Evolutionary conservation across 192 early-diverging fungal species (phyloP).

Genomic region (Radiomyces spectabilis): DNA sequence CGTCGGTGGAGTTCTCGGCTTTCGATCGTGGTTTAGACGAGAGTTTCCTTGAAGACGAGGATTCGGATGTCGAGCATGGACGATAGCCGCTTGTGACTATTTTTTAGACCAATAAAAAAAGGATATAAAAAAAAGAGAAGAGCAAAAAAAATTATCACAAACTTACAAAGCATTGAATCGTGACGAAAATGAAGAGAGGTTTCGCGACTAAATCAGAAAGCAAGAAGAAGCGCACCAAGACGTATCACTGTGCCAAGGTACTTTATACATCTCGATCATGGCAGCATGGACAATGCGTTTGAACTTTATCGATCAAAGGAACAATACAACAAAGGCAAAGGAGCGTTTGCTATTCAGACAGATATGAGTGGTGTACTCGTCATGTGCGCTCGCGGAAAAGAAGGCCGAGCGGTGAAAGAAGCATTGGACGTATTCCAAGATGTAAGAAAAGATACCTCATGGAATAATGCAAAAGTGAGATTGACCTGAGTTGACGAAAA

Average conservation of each 20-base stretch:
- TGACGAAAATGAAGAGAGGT: too few relatives aligned
- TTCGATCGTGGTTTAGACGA: conserved; percentile 6
- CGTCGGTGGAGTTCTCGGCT: conserved; percentile 11
- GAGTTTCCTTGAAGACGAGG: conserved; percentile 9
- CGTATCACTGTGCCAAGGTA: conserved; percentile 18
- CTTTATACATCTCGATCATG: too few relatives aligned
- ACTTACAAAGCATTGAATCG: too few relatives aligned
- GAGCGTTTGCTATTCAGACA: conserved; percentile 31
- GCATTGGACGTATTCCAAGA: conserved; percentile 38
- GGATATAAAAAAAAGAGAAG: too few relatives aligned
- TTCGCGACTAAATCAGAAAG: too few relatives aligned
- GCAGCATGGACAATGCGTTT: too few relatives aligned
- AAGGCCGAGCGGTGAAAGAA: conserved; percentile 34
- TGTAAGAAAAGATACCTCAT: conserved; percentile 16
- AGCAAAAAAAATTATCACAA: too few relatives aligned
- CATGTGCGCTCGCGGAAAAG: conserved; percentile 38
- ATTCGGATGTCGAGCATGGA: too few relatives aligned
- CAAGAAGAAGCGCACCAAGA: conserved; percentile 17
- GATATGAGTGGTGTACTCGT: conserved; percentile 43
- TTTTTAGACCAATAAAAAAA: too few relatives aligned
- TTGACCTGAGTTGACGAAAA: background rate
- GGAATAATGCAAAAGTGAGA: too few relatives aligned
- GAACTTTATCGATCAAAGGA: background rate
- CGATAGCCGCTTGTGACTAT: too few relatives aligned
- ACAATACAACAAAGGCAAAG: background rate